These are phyloP conservation scores for Yamadazyma sp. DNA, from an alignment of 1,139 yeast genomes.

Conservation along the genomic window DNA sequence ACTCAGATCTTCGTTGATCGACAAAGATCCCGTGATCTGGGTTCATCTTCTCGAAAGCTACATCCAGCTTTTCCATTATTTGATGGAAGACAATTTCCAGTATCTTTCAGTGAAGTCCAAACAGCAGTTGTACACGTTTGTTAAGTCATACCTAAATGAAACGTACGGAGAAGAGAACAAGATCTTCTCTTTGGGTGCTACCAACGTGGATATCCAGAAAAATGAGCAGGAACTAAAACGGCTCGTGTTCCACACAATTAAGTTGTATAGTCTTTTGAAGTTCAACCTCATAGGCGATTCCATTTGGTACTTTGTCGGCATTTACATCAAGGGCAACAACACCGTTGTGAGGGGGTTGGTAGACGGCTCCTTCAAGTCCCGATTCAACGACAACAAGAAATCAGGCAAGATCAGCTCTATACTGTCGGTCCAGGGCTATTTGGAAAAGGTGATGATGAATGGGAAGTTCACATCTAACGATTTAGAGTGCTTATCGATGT, in stretches of 20 bases:
- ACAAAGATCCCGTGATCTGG: constrained; percentile 83
- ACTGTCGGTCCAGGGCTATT: constrained; percentile 42
- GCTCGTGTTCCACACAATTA: constrained; percentile 53
- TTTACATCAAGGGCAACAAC: constrained; percentile 51
- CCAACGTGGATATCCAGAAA: constrained; percentile 62
- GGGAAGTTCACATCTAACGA: constrained; percentile 47
- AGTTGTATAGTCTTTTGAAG: constrained; percentile 52
- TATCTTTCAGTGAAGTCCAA: constrained; percentile 51
- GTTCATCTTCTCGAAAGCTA: constrained; percentile 67
- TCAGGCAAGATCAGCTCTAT: constrained; percentile 51
- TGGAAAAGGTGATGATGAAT: constrained; percentile 43
- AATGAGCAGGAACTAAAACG: constrained; percentile 51
- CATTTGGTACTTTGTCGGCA: constrained; percentile 60
- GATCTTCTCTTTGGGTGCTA: constrained; percentile 66
- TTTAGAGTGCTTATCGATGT: constrained; percentile 39
- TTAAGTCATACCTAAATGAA: constrained; percentile 58
- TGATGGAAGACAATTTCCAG: constrained; percentile 34
- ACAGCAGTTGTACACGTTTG: constrained; percentile 57
- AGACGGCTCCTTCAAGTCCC: constrained; percentile 52
- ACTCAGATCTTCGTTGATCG: constrained; percentile 69
- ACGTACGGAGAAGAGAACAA: constrained; percentile 59
- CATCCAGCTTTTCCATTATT: constrained; percentile 48
- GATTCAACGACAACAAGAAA: constrained; percentile 48
- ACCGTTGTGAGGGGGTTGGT: constrained; percentile 51
- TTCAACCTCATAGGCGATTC: constrained; percentile 58